Conservation (phyloP, 2,329 filamentous ascomycete genomes). For the Hymenoscyphus albidus region DNA sequence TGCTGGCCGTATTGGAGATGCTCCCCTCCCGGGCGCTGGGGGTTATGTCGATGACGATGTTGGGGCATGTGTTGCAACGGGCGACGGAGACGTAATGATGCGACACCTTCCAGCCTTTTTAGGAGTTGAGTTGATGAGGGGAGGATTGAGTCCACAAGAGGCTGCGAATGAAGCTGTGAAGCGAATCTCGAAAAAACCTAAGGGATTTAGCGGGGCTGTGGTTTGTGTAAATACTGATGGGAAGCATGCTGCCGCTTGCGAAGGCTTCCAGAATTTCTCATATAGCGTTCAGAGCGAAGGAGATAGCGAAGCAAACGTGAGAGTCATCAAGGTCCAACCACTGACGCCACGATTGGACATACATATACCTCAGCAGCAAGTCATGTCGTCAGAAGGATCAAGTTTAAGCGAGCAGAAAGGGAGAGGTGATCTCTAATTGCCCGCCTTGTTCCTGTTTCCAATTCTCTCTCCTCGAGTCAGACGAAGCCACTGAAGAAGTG, state of each 20-base stretch:
- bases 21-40: conserved; percentile 5
- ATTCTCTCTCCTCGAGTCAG: background rate
- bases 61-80: conserved; percentile 7
- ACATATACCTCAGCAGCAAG: background rate
- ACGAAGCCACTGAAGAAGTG: background rate
- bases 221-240: conserved; percentile 2
- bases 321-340: conserved; percentile 1
- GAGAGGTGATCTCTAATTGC: background rate
- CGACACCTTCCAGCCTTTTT: background rate
- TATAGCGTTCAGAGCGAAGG: conserved; percentile 3
- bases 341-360: background rate
- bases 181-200: background rate
- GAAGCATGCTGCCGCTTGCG: conserved; percentile 2
- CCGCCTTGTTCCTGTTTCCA: background rate
- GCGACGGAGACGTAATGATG: conserved; percentile 7
- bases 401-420: background rate
- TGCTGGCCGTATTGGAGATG: conserved; percentile 6
- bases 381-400: background rate
- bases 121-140: conserved; percentile 2
- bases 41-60: conserved; percentile 7
- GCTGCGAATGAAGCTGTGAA: conserved; percentile 2
- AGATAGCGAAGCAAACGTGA: conserved; percentile 1
- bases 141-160: background rate
- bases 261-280: background rate
- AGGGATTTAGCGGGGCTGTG: background rate